Evolutionary conservation across 352 stramenopile species (phyloP), one percentile per base, ranked within the genome.

Genomic region (Phytophthora sansomeana): DNA sequence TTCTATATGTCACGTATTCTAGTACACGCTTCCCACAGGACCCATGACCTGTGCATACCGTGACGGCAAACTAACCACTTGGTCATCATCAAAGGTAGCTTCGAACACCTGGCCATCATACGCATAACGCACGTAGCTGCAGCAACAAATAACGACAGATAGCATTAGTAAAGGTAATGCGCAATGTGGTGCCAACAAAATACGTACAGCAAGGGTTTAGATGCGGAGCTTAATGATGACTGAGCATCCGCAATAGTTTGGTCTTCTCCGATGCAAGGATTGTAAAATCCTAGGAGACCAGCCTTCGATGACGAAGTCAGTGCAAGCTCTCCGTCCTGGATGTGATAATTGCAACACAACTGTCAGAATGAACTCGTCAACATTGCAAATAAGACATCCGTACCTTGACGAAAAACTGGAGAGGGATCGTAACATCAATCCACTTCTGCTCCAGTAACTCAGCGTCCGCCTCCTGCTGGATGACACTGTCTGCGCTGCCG

Each of bases 321-420:
- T 28, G 78, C 60, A 30, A 93, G 72, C 8, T 70, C 64, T 39
- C 80, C 83, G 48, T 95, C 74, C 83, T 95, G 61, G 44, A 33
- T 10, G 2, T 8, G 30, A 36, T 6, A 26, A 39, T 19, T 42
- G 47, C 10, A 60, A 36, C 43, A 69, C 29, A 55, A 62, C 11
- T 39, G 16, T 57, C 58, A 55, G n/a, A 13, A 56, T 35, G 41
- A 36, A 30, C 35, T n/a, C 32, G 4, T 17, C n/a, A 21, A 33
- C 13, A 35, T 38, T 30, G 28, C 14, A 52, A 24, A 39, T 11
- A 50, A 5, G 3, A 60, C 16, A 30, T 13, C 58, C 58, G 50
- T 74, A 90, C 83, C 46, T 90, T 76, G 28, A 93, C 79, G 47
- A 95, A 93, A 63, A 95, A 95, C 60, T 87, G 85, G 32, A 95